These are phyloP conservation scores for Secale cereale DNA, from an alignment of 176 grass and related monocot species.

Conservation along the genomic window DNA sequence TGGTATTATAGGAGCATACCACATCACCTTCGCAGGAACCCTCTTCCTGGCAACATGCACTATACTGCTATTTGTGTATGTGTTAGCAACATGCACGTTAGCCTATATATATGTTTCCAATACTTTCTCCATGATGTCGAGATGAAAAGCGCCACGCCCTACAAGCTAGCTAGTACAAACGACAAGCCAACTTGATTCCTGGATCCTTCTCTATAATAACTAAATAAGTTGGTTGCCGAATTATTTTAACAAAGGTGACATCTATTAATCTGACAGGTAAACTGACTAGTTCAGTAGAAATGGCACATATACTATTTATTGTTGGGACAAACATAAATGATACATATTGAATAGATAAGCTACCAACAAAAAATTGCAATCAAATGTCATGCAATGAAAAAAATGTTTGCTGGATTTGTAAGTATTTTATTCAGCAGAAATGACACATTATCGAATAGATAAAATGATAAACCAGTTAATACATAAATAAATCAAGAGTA, in stretches of 20 bases:
- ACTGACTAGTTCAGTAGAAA: background rate
- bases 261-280: background rate
- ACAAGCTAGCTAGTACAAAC: background rate
- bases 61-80: background rate
- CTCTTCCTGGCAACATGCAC: too few relatives aligned
- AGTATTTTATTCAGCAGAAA: background rate
- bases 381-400: too few relatives aligned
- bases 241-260: background rate
- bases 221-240: background rate
- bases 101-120: background rate
- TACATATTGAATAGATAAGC: background rate
- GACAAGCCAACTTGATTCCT: background rate
- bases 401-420: too few relatives aligned
- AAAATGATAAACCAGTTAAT: background rate
- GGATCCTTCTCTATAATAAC: background rate
- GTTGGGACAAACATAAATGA: background rate
- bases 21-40: too few relatives aligned
- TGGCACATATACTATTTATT: background rate
- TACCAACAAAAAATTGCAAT: too few relatives aligned
- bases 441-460: background rate
- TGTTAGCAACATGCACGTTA: background rate
- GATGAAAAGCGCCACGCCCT: background rate
- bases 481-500: too few relatives aligned
- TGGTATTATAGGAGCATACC: too few relatives aligned
- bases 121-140: background rate